A percentile compares a stretch with the other conserved stretches of the same genome.
These are phyloP conservation scores for Botrytis paeoniae DNA, from an alignment of 2,329 filamentous ascomycete genomes.

Conservation along the genomic window DNA sequence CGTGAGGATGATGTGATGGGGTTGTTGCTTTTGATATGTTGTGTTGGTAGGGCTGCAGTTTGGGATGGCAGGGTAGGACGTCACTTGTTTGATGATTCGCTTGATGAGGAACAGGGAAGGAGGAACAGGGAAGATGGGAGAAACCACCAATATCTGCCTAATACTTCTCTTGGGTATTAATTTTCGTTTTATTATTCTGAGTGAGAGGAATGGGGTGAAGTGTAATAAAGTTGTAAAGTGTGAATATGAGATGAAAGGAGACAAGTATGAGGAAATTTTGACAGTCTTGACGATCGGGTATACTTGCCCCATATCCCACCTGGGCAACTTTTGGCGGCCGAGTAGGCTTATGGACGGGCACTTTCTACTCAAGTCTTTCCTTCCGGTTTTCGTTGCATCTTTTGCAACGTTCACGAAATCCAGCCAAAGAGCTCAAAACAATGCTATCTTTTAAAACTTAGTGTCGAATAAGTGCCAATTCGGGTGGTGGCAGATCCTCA, in stretches of 20 bases:
- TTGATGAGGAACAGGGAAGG: conserved; percentile 11
- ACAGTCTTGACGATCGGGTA: not conserved
- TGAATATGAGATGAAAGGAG: not conserved
- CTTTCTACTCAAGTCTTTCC: too few relatives aligned
- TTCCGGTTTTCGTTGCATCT: too few relatives aligned
- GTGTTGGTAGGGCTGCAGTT: conserved; percentile 16
- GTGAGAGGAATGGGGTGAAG: not conserved
- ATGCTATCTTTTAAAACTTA: too few relatives aligned
- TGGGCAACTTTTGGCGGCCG: not conserved
- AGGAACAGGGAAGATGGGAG: not conserved
- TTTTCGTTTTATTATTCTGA: not conserved
- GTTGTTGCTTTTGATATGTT: conserved; percentile 6
- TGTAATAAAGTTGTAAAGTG: not conserved
- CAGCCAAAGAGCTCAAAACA: too few relatives aligned
- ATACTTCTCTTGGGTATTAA: not conserved
- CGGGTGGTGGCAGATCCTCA: too few relatives aligned
- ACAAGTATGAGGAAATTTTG: not conserved
- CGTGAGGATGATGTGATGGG: not conserved
- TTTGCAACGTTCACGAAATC: too few relatives aligned
- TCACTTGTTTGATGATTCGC: conserved; percentile 9
- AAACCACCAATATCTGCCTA: not conserved
- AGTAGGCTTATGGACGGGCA: too few relatives aligned
- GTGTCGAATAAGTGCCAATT: too few relatives aligned
- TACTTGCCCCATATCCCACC: not conserved
- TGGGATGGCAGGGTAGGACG: not conserved